A percentile compares a stretch with the other conserved stretches of the same genome.
Conservation (phyloP, 225 moss, liverwort and hornwort species). For the Antitrichia curtipendula region DNA sequence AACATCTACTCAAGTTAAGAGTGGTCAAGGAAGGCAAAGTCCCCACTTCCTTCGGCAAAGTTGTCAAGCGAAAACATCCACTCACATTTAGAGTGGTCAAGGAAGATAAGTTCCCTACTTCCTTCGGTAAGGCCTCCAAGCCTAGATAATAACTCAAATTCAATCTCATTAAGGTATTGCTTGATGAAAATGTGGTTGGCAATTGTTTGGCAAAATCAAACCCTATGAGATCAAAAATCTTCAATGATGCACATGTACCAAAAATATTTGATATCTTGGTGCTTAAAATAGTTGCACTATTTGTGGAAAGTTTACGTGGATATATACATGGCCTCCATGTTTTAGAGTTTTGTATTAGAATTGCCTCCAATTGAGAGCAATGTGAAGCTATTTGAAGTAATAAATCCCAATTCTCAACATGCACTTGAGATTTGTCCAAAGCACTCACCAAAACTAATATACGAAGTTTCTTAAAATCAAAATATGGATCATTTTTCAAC, state of each 20-base stretch:
- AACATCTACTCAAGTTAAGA: accelerated
- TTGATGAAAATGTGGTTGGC: not conserved
- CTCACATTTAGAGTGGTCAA: accelerated
- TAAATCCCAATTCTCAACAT: accelerated
- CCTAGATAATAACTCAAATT: not conserved
- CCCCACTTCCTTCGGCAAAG: no score
- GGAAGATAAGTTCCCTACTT: no score
- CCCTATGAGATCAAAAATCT: no score
- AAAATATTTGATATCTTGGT: no score
- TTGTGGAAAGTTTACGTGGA: accelerated
- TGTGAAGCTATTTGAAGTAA: not conserved
- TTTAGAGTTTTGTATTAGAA: not conserved
- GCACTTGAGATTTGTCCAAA: accelerated
- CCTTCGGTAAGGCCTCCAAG: no score
- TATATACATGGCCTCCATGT: accelerated
- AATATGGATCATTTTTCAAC: not conserved
- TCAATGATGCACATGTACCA: no score
- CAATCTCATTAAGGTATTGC: not conserved
- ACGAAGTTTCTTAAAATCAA: not conserved
- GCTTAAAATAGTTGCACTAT: no score
- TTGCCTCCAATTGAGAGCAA: not conserved
- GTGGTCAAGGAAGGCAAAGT: no score
- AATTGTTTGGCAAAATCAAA: no score
- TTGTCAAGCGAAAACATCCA: accelerated
- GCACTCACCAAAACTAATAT: not conserved